Percentiles rank a stretch among this genome's conserved stretches.
Evolutionary conservation across 768 basidiomycete species (phyloP).

Genomic region (Ramaria sp.): DNA sequence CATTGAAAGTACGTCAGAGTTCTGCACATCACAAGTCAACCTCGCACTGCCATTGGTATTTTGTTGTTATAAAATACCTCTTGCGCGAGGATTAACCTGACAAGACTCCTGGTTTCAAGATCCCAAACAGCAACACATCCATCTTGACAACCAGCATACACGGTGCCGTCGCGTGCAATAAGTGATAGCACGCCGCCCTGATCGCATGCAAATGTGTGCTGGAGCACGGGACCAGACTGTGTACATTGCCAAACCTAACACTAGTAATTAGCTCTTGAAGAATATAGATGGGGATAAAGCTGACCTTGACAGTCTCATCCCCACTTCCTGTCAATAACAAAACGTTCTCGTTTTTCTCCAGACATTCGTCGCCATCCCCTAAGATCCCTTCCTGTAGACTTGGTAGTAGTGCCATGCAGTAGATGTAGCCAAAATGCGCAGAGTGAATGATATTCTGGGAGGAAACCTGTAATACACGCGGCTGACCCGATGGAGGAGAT

Average conservation of each 20-base stretch:
- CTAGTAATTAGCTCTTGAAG: neutral
- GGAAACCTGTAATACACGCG: constrained; percentile 40
- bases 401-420: constrained; percentile 56
- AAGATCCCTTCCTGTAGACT: constrained; percentile 27
- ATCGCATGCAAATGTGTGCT: constrained; percentile 59
- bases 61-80: too few species aligned
- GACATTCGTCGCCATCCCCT: constrained; percentile 11
- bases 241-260: constrained; percentile 59
- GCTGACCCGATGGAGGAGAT: neutral
- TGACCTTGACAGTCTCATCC: constrained; percentile 80
- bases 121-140: constrained; percentile 89
- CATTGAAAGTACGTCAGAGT: constrained; percentile 73
- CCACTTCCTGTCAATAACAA: constrained; percentile 81
- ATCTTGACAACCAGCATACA: constrained; percentile 91
- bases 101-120: constrained; percentile 76
- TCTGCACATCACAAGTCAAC: constrained; percentile 26
- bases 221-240: constrained; percentile 30
- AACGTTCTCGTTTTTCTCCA: constrained; percentile 5
- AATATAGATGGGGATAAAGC: constrained; percentile 6
- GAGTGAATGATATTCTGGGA: constrained; percentile 68
- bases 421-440: constrained; percentile 92
- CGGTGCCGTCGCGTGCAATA: constrained; percentile 58
- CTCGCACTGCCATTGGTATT: neutral
- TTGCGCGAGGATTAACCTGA: constrained; percentile 79
- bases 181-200: constrained; percentile 81